Evolutionary conservation across 768 basidiomycete species (phyloP), one percentile per base, ranked within the genome.

Genomic region (Podaxis pistillaris): DNA sequence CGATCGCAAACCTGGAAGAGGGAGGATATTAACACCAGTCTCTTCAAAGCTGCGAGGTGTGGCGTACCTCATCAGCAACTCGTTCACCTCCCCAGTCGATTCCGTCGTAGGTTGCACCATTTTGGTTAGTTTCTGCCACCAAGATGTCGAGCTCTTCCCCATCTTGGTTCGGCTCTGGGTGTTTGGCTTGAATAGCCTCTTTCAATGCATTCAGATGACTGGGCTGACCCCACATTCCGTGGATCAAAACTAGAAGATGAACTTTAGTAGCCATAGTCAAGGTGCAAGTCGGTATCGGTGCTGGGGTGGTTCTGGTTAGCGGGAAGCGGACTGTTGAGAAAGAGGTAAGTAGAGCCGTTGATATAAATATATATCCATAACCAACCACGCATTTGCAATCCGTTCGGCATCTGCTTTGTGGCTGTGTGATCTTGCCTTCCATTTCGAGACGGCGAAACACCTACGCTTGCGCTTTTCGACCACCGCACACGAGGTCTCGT

Each of bases 151-250:
- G 78, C 62, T 78, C 69, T n/a, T 76, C 72, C 46, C 75, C 80
- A 11, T 75, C 75, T 22, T 75, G 67, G 15, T 70, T 70, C 1
- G 71, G 66, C 3, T 62, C 58, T 0, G 75, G 40, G 55, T 76
- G 68, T 9, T 75, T 82, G 67, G 88, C 83, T 22, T 71, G 71
- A 12, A 86, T 80, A 17, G 86, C 78, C 44, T 86, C 78, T 19
- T 76, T 74, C 67, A 87, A 76, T 65, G 88, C 84, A 0, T 80
- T 76, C 8, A 94, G 78, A 71, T 94, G 87, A 38, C 63, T 64
- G 0, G 90, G 86, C 67, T 86, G 82, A 0, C 93, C 93, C 93
- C 92, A 94, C 86, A 95, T 92, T 41, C 93, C 84, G 68, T 83
- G 83, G 19, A 83, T 77, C 22, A 86, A 75, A 24, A 83, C 79